phyloP scores from a whole-genome alignment of 371 early-diverging fungal species.

The Funneliformis caledonium region DNA sequence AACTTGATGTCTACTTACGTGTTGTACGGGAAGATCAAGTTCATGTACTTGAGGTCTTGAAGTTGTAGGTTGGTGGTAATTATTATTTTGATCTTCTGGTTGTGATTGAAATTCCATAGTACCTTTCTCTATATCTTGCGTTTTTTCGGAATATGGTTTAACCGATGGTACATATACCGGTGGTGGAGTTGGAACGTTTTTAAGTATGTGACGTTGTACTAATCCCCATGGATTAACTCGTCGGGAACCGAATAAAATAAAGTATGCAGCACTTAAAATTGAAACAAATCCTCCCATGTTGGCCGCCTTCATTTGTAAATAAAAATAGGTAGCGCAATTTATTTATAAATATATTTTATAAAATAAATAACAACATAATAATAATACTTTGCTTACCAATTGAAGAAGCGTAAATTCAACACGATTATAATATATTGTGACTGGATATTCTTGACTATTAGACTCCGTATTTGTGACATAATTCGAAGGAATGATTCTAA shows the following conservation, averaged over 20 bases:
- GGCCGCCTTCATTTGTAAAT: background rate
- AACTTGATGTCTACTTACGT: background rate
- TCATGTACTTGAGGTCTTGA: background rate
- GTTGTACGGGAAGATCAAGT: background rate
- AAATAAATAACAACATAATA: background rate
- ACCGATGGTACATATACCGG: conserved; percentile 8
- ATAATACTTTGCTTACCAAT: background rate
- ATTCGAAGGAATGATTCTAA: conserved; percentile 27
- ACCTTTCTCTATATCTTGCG: background rate
- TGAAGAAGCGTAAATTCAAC: conserved; percentile 35
- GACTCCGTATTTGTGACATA: background rate
- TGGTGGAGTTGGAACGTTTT: conserved; percentile 17
- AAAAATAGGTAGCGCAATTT: background rate
- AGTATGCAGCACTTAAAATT: conserved; percentile 28
- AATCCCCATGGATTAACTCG: conserved; percentile 36
- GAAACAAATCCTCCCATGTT: conserved; percentile 38
- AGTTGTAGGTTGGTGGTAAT: background rate
- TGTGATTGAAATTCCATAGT: background rate
- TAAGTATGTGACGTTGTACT: conserved; percentile 35
- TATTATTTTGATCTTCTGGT: background rate
- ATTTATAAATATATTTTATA: background rate
- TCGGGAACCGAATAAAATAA: conserved; percentile 27
- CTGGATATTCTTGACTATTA: conserved; percentile 25
- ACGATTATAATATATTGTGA: conserved; percentile 2
- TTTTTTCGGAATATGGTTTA: background rate